Conservation (phyloP, 257 asterid species). For the Leonotis leonurus region DNA sequence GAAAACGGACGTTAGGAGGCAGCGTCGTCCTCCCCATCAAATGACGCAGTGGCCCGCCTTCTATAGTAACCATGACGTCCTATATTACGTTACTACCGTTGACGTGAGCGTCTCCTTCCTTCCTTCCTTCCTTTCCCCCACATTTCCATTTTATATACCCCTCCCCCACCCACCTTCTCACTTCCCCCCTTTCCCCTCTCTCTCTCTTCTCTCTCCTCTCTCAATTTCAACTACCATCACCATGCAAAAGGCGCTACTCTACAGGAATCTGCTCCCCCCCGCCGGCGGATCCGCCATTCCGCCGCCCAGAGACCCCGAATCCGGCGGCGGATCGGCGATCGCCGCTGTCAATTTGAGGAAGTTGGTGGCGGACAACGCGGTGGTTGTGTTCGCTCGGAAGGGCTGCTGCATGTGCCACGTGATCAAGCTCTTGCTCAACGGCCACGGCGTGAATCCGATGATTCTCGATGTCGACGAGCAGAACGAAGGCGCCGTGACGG, state of each 20-base stretch:
- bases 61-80: slow-evolving; percentile 27
- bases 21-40: background rate
- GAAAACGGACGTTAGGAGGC: slow-evolving; percentile 4
- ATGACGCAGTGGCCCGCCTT: slow-evolving; percentile 19
- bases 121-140: background rate
- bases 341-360: slow-evolving; percentile 12
- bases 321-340: background rate
- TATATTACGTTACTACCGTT: slow-evolving; percentile 27
- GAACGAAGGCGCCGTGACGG: slow-evolving; percentile 29
- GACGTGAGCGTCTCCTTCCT: slow-evolving; percentile 25
- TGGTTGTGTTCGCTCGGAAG: slow-evolving; percentile 48
- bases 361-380: slow-evolving; percentile 57
- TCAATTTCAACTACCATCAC: background rate
- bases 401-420: slow-evolving; percentile 92
- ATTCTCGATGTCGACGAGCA: slow-evolving; percentile 41
- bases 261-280: slow-evolving; percentile 24
- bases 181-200: background rate
- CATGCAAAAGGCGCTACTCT: slow-evolving; percentile 50
- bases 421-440: slow-evolving; percentile 49
- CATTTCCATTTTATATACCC: slow-evolving; percentile 4
- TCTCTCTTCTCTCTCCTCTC: background rate
- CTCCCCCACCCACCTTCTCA: background rate
- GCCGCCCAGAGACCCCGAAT: slow-evolving; percentile 1
- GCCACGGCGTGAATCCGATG: slow-evolving; percentile 66
- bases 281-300: slow-evolving; percentile 11